phyloP scores from a whole-genome alignment of 495 filamentous ascomycete genomes.

The Lasiosphaeria ovina region DNA sequence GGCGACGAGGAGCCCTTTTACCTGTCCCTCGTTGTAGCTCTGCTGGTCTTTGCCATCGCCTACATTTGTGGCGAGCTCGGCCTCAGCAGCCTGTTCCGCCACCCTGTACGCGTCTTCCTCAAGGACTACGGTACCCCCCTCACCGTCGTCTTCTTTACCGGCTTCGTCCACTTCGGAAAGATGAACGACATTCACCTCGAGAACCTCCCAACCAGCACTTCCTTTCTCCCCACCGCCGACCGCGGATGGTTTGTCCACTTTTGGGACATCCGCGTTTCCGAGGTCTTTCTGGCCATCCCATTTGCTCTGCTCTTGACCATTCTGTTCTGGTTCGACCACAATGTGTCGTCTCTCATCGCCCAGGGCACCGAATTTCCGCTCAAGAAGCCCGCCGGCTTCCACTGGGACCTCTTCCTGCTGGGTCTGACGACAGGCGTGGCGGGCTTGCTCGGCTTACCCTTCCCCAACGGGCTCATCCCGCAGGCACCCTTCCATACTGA shows the following conservation, averaged over 20 bases:
- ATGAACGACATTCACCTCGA: constrained; percentile 65
- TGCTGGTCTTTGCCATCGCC: constrained; percentile 69
- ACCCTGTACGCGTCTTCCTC: constrained; percentile 70
- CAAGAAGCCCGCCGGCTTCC: constrained; percentile 88
- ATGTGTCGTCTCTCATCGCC: constrained; percentile 83
- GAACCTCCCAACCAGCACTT: constrained; percentile 65
- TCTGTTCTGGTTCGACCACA: constrained; percentile 93
- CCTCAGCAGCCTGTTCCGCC: constrained; percentile 64
- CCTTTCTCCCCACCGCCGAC: constrained; percentile 79
- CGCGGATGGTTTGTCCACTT: constrained; percentile 83
- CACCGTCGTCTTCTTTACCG: constrained; percentile 83
- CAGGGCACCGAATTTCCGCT: constrained; percentile 93
- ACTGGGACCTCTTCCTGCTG: constrained; percentile 93
- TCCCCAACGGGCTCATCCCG: constrained; percentile 88
- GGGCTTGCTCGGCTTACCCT: constrained; percentile 82
- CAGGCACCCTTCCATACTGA: constrained; percentile 94
- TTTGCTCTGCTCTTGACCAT: constrained; percentile 85
- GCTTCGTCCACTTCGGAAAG: constrained; percentile 80
- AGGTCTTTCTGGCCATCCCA: constrained; percentile 85
- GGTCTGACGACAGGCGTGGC: constrained; percentile 83
- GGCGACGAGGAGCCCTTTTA: constrained; percentile 60
- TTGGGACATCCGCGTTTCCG: constrained; percentile 73
- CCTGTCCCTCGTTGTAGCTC: constrained; percentile 68
- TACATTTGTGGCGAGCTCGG: constrained; percentile 72
- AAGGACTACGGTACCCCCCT: constrained; percentile 84